Evolutionary conservation across 495 filamentous ascomycete genomes (phyloP), one percentile per base, ranked within the genome.

Genomic region (Hypoxylon intermedium): DNA sequence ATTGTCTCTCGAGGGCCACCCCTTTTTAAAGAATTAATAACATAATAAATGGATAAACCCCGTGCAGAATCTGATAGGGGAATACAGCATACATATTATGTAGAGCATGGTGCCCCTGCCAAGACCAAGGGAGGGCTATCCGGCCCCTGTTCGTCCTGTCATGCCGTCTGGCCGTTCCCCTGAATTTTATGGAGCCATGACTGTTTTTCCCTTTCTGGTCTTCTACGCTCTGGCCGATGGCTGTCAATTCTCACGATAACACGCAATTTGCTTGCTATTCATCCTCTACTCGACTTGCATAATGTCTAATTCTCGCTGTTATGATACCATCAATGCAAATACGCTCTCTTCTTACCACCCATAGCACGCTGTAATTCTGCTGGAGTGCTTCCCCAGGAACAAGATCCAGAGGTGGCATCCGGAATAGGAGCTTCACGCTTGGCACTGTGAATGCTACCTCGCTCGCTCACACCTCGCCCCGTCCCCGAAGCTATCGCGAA

Each of bases 381-480:
- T n/a, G 19, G 33, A 60, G 11, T 24, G 12, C 60, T 44, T 40
- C 41, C 28, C 54, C 50, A 50, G 54, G 38, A 46, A 65, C 50
- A 31, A 45, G n/a, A n/a, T n/a, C n/a, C n/a, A n/a, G n/a, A n/a
- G 48, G 61, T 65, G 13, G 41, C 54, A 59, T 54, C 61, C 34
- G 28, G 21, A 47, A 40, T 53, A 50, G 50, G 28, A 24, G 37
- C 40, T 43, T 26, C 50, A 45, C 28, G 49, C 61, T 65, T 65
- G 61, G 61, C 61, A 44, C 31, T 45, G 36, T 42, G 21, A 58
- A 59, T 65, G 44, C 50, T 23, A 65, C 61, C 43, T 48, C 20
- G 30, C 34, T n/a, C n/a, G n/a, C n/a, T n/a, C n/a, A n/a, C n/a
- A n/a, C n/a, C n/a, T n/a, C n/a, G n/a, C n/a, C n/a, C n/a, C n/a